Evolutionary conservation across 2,329 filamentous ascomycete species (phyloP), one percentile per base, ranked within the genome.

Genomic region (Colletotrichum camelliae): DNA sequence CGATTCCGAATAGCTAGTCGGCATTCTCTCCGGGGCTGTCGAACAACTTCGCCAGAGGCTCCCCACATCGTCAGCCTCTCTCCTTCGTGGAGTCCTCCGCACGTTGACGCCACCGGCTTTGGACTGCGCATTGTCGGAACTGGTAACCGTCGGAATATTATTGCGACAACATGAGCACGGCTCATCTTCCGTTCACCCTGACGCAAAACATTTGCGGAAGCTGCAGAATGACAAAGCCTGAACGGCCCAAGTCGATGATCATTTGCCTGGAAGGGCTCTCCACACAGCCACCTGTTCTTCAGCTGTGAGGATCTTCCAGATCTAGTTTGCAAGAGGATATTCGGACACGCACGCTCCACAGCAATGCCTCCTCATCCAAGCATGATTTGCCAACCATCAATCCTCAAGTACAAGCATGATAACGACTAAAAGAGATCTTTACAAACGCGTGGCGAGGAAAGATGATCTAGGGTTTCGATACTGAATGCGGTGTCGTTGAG

Each of bases 1-100:
- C 18, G n/a, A 52, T 76, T 65, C 74, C 74, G 70, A 60, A 16
- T n/a, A 65, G 15, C 74, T 76, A 27, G 39, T 74, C 70, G 65
- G 70, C 29, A 65, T 35, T 55, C 43, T 27, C 39, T 18, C 73
- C 73, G 73, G 57, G 16, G 29, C 21, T 65, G 21, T 31, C 13
- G 21, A n/a, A n/a, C 29, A 55, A 57, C 57, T 29, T 72, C 35
- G 12, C 16, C 24, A 21, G 29, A 37, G n/a, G 24, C 39, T 64
- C 24, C 48, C 61, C 27, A 48, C 58, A 35, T 60, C 33, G 43
- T 60, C 21, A 21, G 65, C 27, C 21, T 52, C 18, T 39, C 9
- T 57, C 31, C 21, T 13, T 31, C 29, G 21, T 16, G 35, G n/a
- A 13, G 43, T 31, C 43, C 67, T 58, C 58, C 29, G 43, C 67